phyloP scores from a whole-genome alignment of 2,329 filamentous ascomycete genomes.

The Ophiostoma piceae region DNA sequence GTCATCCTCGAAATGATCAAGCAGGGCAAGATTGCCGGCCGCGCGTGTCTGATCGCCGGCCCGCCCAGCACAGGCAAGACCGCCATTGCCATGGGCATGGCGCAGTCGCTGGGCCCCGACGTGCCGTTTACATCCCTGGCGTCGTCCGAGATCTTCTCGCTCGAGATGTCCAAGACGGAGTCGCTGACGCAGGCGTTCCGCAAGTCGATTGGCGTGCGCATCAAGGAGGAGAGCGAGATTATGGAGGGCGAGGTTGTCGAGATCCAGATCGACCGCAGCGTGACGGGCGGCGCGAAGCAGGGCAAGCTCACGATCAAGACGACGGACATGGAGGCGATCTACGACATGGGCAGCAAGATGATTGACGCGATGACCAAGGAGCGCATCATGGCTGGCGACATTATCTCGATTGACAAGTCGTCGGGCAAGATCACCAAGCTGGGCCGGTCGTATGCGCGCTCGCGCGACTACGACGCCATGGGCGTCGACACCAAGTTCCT shows the following conservation, averaged over 20 bases:
- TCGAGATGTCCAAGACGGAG: constrained; percentile 99
- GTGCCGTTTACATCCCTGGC: constrained; percentile 95
- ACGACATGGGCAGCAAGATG: constrained; percentile 99
- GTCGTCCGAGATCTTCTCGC: constrained; percentile 93
- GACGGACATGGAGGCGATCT: constrained; percentile 98
- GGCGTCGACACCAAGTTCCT: constrained; percentile 97
- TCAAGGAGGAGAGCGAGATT: constrained; percentile 98
- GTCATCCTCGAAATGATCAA: constrained; percentile 99
- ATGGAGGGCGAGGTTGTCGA: constrained; percentile 99
- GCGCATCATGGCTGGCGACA: constrained; percentile 96
- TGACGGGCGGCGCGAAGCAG: constrained; percentile 95
- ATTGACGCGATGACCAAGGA: constrained; percentile 99
- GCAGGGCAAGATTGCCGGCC: constrained; percentile 94
- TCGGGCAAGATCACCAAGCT: constrained; percentile 97
- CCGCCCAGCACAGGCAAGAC: constrained; percentile 97
- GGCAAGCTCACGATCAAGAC: constrained; percentile 99
- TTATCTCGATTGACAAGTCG: constrained; percentile 97
- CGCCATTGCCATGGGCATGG: constrained; percentile 97
- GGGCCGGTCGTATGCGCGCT: constrained; percentile 87
- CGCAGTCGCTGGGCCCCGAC: constrained; percentile 87
- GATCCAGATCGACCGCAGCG: constrained; percentile 95
- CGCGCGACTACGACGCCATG: constrained; percentile 98
- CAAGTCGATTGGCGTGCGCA: constrained; percentile 94
- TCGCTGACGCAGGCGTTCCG: constrained; percentile 97
- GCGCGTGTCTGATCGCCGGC: constrained; percentile 89